Evolutionary conservation across 1,284 basidiomycete species (phyloP), one percentile per base, ranked within the genome.

Genomic region (Fomitopsis betulina): DNA sequence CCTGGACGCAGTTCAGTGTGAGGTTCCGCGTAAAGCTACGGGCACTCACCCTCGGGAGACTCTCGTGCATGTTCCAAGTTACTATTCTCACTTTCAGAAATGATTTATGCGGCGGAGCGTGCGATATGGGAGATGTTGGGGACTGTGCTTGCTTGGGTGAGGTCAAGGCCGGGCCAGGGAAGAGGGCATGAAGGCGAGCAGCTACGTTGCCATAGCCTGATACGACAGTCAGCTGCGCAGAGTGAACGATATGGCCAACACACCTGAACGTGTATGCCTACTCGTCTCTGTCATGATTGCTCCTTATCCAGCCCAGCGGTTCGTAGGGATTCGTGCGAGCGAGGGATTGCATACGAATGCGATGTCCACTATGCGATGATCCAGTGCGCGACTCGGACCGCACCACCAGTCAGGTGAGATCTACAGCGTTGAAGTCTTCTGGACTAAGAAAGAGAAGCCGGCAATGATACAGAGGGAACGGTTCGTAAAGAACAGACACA

Each of bases 51-150:
- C 88, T 90, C 33, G 88, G 88, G 5, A 90, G 67, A 0, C 84
- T 84, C 65, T 90, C 86, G 63, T 90, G 86, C 89, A 91, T 91
- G 66, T 91, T 91, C 89, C 89, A 84, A 35, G 81, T 79, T 32
- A 83, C 54, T 54, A 83, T 77, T 30, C 79, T 70, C 13, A 82
- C 69, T 63, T 83, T 83, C 19, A 83, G 69, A 63, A 73, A 77
- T 59, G 35, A 42, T 27, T 50, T 35, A 74, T 73, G 10, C 25
- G 75, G 75, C 1, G 69, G 65, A 27, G 68, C 68, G 15, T 58
- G 71, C 9, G 68, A 62, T 23, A 68, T 69, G 25, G 63, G 63
- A 17, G 57, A 21, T 5, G 58, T 7, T 63, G 42, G 25, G 32
- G 45, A 21, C 37, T 23, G 50, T 42, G 39, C 42, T 23, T 35